Conservation (phyloP, 2,329 filamentous ascomycete species). For the Arthrobotrys sinensis region DNA sequence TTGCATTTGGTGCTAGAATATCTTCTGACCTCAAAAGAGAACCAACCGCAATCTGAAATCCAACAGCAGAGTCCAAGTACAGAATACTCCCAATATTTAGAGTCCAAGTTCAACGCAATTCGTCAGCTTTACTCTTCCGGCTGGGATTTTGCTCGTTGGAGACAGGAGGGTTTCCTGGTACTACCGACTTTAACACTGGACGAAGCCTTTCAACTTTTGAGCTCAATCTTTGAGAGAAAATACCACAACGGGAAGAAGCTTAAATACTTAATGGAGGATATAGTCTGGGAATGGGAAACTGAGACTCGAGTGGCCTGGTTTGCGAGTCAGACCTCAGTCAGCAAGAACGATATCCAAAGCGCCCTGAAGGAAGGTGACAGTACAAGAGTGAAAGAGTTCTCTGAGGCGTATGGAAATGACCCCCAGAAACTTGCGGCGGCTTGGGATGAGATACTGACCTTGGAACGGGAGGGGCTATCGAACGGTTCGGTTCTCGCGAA, state of each 20-base stretch:
- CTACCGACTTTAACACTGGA: neutral
- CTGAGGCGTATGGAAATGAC: neutral
- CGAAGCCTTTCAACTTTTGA: neutral
- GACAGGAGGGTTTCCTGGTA: neutral
- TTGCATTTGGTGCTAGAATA: constrained; percentile 1
- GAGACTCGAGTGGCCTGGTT: neutral
- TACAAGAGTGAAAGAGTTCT: neutral
- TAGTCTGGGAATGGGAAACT: neutral
- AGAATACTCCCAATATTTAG: neutral
- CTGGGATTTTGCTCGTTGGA: neutral
- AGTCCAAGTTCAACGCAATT: neutral
- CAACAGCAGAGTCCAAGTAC: neutral
- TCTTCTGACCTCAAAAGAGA: neutral
- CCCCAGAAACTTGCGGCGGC: neutral
- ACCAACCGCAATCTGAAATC: neutral
- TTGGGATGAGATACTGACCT: neutral
- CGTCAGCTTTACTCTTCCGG: neutral
- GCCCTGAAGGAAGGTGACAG: neutral
- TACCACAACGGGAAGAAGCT: too few relatives aligned
- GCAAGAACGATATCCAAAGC: too few relatives aligned
- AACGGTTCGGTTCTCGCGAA: neutral
- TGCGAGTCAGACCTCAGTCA: neutral
- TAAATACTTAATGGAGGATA: neutral
- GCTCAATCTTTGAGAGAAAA: neutral
- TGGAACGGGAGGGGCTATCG: neutral